phyloP scores from a whole-genome alignment of 2,329 filamentous ascomycete genomes.

The Fusarium lateritium region DNA sequence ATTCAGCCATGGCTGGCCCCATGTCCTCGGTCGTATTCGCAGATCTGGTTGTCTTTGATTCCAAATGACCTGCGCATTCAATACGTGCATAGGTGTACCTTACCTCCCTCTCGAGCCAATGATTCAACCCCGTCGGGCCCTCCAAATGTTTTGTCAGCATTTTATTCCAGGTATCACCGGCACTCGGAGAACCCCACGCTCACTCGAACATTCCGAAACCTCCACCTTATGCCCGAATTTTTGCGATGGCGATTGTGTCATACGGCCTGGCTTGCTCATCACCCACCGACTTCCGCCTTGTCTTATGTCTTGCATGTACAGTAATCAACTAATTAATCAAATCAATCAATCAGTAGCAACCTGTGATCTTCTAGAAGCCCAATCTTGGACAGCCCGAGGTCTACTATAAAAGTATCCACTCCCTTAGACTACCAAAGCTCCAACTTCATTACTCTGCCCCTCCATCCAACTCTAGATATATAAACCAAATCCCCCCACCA shows the following conservation, averaged over 20 bases:
- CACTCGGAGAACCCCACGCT: slow-evolving; percentile 37
- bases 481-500: slow-evolving; percentile 26
- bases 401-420: slow-evolving; percentile 35
- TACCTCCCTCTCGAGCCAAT: neutral
- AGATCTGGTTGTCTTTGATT: slow-evolving; percentile 31
- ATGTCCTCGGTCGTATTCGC: slow-evolving; percentile 31
- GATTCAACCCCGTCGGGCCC: slow-evolving; percentile 2
- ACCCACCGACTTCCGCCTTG: slow-evolving; percentile 29
- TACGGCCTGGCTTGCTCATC: slow-evolving; percentile 41
- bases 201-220: slow-evolving; percentile 13
- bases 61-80: slow-evolving; percentile 29
- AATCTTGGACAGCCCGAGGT: neutral
- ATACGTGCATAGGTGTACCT: slow-evolving; percentile 1
- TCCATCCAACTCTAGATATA: slow-evolving; percentile 15
- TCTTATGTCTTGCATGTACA: neutral
- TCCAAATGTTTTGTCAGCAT: slow-evolving; percentile 41
- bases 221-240: slow-evolving; percentile 18
- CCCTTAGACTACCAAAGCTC: slow-evolving; percentile 13
- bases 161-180: slow-evolving; percentile 9
- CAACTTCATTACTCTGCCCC: slow-evolving; percentile 19
- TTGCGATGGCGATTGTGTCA: slow-evolving; percentile 44
- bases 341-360: slow-evolving; percentile 5
- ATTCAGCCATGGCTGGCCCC: slow-evolving; percentile 26
- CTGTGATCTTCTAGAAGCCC: slow-evolving; percentile 24
- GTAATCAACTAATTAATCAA: slow-evolving; percentile 22